Evolutionary conservation across 2,329 filamentous ascomycete species (phyloP), one percentile per base, ranked within the genome.

Genomic region (Plectosphaerella cucumerina): DNA sequence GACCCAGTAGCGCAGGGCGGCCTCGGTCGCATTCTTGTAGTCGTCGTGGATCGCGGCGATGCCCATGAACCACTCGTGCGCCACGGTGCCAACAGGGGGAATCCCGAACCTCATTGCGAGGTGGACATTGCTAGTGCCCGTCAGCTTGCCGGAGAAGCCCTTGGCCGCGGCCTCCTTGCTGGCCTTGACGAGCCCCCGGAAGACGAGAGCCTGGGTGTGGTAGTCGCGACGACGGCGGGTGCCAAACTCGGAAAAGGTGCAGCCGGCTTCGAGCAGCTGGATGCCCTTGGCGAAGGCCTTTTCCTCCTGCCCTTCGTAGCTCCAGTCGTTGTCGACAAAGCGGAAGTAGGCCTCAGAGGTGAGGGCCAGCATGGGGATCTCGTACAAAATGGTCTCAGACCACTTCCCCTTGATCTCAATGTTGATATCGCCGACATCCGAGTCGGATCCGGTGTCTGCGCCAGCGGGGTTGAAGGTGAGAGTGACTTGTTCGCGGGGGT

Each of bases 41-140:
- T 97, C 82, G 56, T 90, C 80, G 5, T 87, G 89, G 59, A 97
- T 90, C 37, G 94, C 92, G 1, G 94, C 94, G 56, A 96, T 93
- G 41, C 90, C 92, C 94, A 99, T 99, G 75, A 97, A 97, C 94
- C 94, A 99, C 71, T 99, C 94, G 64, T 99, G 94, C 1, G 94
- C 94, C 2, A 84, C 81, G 0, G 94, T 99, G 5, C 94, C 94
- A 12, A 97, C 82, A 0, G 94, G 91, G 4, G 84, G 74, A 44
- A 97, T 83, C 43, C 84, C 85, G 70, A 96, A 93, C 62, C 90
- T 87, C 90, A 96, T 96, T 11, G 94, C 94, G 58, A 99, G 84
- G 66, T 97, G 93, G 4, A 99, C 94, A 63, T 99, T 99, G 68
- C 92, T 97, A 1, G 93, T 96, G 11, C 94, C 94, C 0, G 86